Conservation (phyloP, 306 rosid genomes). For the Styphnolobium japonicum region DNA sequence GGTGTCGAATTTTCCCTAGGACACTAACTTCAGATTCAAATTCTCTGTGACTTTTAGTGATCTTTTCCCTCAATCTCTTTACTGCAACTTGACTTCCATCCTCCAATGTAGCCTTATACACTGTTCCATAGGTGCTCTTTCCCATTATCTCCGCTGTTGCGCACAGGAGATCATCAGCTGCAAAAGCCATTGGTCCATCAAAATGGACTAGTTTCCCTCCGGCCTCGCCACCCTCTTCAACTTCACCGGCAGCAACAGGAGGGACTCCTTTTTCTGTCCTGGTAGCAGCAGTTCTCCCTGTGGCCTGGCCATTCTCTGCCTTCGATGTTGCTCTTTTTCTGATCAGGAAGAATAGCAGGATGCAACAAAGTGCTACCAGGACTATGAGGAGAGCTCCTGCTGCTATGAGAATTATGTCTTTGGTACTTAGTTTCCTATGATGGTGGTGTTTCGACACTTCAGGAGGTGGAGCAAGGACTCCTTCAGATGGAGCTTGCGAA, state of each 20-base stretch:
- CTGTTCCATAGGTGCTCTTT: slow-evolving; percentile 79
- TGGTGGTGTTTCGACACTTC: slow-evolving; percentile 25
- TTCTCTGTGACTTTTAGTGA: slow-evolving; percentile 66
- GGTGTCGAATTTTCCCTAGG: slow-evolving; percentile 70
- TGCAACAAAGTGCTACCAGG: slow-evolving; percentile 46
- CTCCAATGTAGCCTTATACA: slow-evolving; percentile 74
- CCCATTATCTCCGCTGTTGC: slow-evolving; percentile 88
- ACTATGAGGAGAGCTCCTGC: slow-evolving; percentile 60
- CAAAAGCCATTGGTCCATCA: slow-evolving; percentile 62
- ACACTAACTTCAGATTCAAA: slow-evolving; percentile 63
- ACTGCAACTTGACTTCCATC: slow-evolving; percentile 84
- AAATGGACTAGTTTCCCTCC: slow-evolving; percentile 80
- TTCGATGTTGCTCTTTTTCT: slow-evolving; percentile 46
- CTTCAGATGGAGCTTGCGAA: slow-evolving; percentile 48
- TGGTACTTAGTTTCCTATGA: slow-evolving; percentile 51
- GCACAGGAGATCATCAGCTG: slow-evolving; percentile 81
- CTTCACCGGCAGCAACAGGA: slow-evolving; percentile 41
- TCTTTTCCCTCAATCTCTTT: slow-evolving; percentile 81
- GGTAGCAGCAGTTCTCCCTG: background rate
- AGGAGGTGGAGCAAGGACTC: slow-evolving; percentile 34
- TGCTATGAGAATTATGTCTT: slow-evolving; percentile 67
- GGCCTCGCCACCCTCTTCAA: slow-evolving; percentile 53
- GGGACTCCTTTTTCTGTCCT: slow-evolving; percentile 58
- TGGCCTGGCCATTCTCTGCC: slow-evolving; percentile 24
- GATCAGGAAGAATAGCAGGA: slow-evolving; percentile 55